phyloP scores from a whole-genome alignment of 345 rosid species.

The Tarenaya hassleriana region DNA sequence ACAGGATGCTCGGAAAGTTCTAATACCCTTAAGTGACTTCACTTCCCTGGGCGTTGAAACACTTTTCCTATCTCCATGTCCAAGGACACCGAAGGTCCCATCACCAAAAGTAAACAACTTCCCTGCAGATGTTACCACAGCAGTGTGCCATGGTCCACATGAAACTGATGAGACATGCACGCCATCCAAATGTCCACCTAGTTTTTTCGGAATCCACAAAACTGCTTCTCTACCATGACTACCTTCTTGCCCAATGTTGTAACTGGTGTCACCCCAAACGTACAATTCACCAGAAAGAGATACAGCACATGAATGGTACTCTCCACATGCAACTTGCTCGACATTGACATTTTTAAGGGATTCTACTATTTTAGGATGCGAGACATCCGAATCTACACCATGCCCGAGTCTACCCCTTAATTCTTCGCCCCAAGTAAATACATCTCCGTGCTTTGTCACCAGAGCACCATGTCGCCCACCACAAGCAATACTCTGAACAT shows the following conservation, averaged over 20 bases:
- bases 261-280: constrained; percentile 62
- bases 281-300: constrained; percentile 73
- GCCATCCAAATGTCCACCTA: constrained; percentile 70
- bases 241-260: constrained; percentile 74
- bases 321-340: constrained; percentile 71
- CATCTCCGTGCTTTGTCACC: constrained; percentile 72
- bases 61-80: constrained; percentile 60
- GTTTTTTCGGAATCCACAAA: constrained; percentile 65
- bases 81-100: constrained; percentile 75
- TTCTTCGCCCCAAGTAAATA: constrained; percentile 80
- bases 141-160: constrained; percentile 86
- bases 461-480: constrained; percentile 64
- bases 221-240: constrained; percentile 29
- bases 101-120: constrained; percentile 74
- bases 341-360: constrained; percentile 50
- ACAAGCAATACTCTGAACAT: constrained; percentile 77
- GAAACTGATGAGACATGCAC: constrained; percentile 67
- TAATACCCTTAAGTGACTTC: constrained; percentile 73
- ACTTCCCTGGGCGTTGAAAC: constrained; percentile 62
- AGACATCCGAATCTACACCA: constrained; percentile 65
- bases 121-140: constrained; percentile 71
- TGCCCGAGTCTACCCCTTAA: constrained; percentile 73
- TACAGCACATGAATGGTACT: constrained; percentile 71
- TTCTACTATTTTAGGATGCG: constrained; percentile 67
- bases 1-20: constrained; percentile 72